phyloP scores from a whole-genome alignment of 2,329 filamentous ascomycete species.

The Ophiostoma sp. region DNA sequence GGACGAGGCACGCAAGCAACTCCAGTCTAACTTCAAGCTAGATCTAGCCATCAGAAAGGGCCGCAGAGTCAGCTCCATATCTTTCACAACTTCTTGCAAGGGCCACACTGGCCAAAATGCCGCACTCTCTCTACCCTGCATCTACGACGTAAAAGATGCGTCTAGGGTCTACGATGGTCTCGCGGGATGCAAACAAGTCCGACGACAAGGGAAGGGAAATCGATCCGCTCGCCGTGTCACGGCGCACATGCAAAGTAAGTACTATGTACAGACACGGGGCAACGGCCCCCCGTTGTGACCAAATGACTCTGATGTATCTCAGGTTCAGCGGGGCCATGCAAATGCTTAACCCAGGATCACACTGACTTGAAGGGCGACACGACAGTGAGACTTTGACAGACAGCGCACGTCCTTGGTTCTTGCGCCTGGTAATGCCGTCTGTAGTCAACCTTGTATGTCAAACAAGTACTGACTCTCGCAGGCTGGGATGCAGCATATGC shows the following conservation, averaged over 20 bases:
- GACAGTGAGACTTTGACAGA: not conserved
- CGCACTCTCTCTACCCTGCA: not conserved
- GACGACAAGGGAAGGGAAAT: not conserved
- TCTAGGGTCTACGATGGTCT: not conserved
- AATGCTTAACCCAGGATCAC: too few relatives aligned
- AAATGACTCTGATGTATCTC: too few relatives aligned
- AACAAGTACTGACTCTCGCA: too few relatives aligned
- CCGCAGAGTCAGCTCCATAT: not conserved
- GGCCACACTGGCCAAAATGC: not conserved
- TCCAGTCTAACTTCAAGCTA: not conserved
- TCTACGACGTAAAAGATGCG: not conserved
- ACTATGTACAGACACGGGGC: too few relatives aligned
- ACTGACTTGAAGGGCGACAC: not conserved
- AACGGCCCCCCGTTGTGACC: too few relatives aligned
- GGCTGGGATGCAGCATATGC: too few relatives aligned
- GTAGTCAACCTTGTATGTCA: not conserved
- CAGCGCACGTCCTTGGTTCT: not conserved
- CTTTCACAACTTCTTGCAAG: not conserved
- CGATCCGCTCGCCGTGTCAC: not conserved
- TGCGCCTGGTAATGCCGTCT: not conserved
- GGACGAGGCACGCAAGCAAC: not conserved
- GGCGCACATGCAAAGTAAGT: not conserved
- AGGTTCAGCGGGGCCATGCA: too few relatives aligned
- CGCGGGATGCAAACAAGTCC: slow-evolving; percentile 3
- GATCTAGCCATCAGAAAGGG: not conserved